Percentiles rank a stretch among this genome's conserved stretches.
phyloP scores from a whole-genome alignment of 2,329 filamentous ascomycete species.

The Penicillium sp. region DNA sequence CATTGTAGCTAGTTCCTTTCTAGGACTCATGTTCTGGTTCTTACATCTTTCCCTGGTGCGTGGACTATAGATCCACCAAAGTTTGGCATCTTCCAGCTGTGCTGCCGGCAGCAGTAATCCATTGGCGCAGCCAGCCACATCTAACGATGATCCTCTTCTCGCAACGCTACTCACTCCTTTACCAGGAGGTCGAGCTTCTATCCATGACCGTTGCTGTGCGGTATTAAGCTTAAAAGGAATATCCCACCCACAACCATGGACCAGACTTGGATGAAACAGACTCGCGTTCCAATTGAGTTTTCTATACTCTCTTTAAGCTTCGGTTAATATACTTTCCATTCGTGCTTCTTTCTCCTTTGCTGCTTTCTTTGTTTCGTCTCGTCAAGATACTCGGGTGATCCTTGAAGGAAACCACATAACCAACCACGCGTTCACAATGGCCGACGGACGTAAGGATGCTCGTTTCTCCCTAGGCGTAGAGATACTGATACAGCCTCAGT shows the following conservation, averaged over 20 bases:
- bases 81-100: constrained; percentile 29
- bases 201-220: constrained; percentile 17
- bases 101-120: constrained; percentile 26
- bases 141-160: constrained; percentile 34
- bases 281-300: constrained; percentile 15
- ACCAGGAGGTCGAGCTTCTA: constrained; percentile 12
- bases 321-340: neutral
- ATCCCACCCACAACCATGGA: constrained; percentile 28
- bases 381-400: constrained; percentile 10
- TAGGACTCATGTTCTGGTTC: constrained; percentile 25
- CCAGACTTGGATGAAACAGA: constrained; percentile 18
- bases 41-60: constrained; percentile 20
- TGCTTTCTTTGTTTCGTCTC: constrained; percentile 1
- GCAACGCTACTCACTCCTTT: constrained; percentile 18
- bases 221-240: constrained; percentile 30
- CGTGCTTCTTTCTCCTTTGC: neutral
- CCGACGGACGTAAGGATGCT: constrained; percentile 59
- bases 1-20: constrained; percentile 14
- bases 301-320: constrained; percentile 8
- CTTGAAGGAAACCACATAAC: constrained; percentile 2
- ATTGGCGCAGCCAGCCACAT: constrained; percentile 39
- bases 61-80: constrained; percentile 32
- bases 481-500: constrained; percentile 48
- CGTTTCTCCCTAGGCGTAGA: neutral
- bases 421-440: constrained; percentile 46